Evolutionary conservation across 2,329 filamentous ascomycete species (phyloP).

Genomic region (Neonectria hederae): DNA sequence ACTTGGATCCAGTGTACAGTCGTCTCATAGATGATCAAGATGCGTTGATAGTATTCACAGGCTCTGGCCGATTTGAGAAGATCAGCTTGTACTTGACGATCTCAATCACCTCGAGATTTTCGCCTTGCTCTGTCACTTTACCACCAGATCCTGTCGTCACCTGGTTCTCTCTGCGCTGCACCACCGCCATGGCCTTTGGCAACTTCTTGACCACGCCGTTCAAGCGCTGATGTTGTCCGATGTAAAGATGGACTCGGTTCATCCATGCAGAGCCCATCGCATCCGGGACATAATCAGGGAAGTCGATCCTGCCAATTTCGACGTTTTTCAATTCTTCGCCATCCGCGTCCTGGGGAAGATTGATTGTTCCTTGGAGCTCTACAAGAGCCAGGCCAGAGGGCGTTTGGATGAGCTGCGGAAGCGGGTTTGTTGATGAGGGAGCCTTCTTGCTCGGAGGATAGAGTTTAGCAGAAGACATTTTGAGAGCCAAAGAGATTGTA

Average conservation of each 20-base stretch:
- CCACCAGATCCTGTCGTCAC: slow-evolving; percentile 57
- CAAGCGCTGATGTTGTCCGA: slow-evolving; percentile 88
- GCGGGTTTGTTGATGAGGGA: slow-evolving; percentile 57
- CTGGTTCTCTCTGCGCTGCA: slow-evolving; percentile 64
- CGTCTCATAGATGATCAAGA: slow-evolving; percentile 28
- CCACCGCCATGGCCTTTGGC: slow-evolving; percentile 79
- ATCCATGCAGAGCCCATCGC: slow-evolving; percentile 76
- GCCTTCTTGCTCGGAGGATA: slow-evolving; percentile 50
- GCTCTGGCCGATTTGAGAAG: slow-evolving; percentile 86
- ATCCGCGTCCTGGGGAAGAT: slow-evolving; percentile 65
- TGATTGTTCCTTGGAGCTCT: slow-evolving; percentile 92
- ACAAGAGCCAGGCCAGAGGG: slow-evolving; percentile 89
- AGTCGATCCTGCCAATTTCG: slow-evolving; percentile 76
- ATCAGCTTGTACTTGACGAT: slow-evolving; percentile 87
- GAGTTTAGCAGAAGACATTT: slow-evolving; percentile 52
- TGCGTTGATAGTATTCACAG: slow-evolving; percentile 67
- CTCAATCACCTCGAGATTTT: slow-evolving; percentile 83
- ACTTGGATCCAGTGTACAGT: neutral
- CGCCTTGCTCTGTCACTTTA: slow-evolving; percentile 46
- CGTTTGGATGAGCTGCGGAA: slow-evolving; percentile 87
- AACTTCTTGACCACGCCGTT: slow-evolving; percentile 92
- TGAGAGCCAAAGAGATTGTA: neutral
- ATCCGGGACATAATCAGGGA: slow-evolving; percentile 73
- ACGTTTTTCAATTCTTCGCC: slow-evolving; percentile 43
- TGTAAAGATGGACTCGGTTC: slow-evolving; percentile 87